Evolutionary conservation across 2,329 filamentous ascomycete species (phyloP).

Genomic region (Blumeria graminis): DNA sequence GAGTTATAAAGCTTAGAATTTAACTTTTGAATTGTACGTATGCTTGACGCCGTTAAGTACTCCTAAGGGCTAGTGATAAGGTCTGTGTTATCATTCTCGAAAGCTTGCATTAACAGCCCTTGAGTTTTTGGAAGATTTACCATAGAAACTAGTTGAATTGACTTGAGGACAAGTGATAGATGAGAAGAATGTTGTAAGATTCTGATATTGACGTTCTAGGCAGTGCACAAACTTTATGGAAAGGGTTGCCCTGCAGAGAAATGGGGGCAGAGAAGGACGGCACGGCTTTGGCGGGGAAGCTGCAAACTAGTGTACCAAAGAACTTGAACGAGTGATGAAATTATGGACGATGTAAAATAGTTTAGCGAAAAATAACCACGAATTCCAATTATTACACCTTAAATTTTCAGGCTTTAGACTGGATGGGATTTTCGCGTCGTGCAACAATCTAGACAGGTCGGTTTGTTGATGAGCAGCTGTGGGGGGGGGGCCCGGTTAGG

Average conservation of each 20-base stretch:
- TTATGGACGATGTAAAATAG: background rate
- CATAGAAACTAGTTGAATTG: background rate
- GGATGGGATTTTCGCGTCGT: background rate
- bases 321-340: background rate
- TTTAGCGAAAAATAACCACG: background rate
- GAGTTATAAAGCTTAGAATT: background rate
- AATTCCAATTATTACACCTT: background rate
- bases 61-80: background rate
- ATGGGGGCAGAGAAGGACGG: background rate
- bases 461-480: background rate
- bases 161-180: background rate
- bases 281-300: constrained; percentile 1
- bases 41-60: background rate
- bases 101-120: background rate
- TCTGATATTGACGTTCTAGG: background rate
- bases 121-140: background rate
- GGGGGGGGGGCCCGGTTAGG: background rate
- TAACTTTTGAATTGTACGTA: background rate
- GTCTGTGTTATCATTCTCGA: background rate
- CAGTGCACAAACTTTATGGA: background rate
- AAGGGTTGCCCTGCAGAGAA: background rate
- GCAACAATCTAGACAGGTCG: background rate
- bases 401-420: background rate
- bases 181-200: background rate
- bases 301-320: background rate